Percentiles rank a stretch among this genome's conserved stretches.
phyloP scores from a whole-genome alignment of 2,329 filamentous ascomycete species.

The Phialemoniopsis sp. region DNA sequence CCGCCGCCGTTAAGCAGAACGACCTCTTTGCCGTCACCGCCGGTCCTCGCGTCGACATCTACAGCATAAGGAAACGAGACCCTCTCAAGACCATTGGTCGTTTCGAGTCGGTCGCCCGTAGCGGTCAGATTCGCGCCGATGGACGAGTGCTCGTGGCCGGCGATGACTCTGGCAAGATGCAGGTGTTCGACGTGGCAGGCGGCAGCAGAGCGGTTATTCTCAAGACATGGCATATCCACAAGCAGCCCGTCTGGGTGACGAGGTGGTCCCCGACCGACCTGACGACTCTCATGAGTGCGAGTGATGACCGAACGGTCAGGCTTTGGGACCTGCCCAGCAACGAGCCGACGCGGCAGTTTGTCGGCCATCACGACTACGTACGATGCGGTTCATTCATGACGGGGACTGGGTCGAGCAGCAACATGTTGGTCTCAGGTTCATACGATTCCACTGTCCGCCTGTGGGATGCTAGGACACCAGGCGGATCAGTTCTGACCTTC shows the following conservation, averaged over 20 bases:
- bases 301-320: slow-evolving; percentile 88
- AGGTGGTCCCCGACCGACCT: slow-evolving; percentile 79
- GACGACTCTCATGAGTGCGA: slow-evolving; percentile 82
- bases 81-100: slow-evolving; percentile 90
- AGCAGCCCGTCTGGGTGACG: slow-evolving; percentile 89
- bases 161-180: slow-evolving; percentile 86
- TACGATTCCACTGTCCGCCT: slow-evolving; percentile 92
- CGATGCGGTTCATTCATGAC: slow-evolving; percentile 84
- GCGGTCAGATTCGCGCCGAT: slow-evolving; percentile 83
- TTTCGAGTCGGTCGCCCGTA: slow-evolving; percentile 87
- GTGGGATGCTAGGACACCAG: slow-evolving; percentile 82
- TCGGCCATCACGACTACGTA: slow-evolving; percentile 90
- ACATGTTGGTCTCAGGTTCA: slow-evolving; percentile 81
- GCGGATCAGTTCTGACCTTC: slow-evolving; percentile 77
- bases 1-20: slow-evolving; percentile 43
- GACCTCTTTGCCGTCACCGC: slow-evolving; percentile 92
- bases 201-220: slow-evolving; percentile 75
- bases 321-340: slow-evolving; percentile 90
- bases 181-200: slow-evolving; percentile 81
- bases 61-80: slow-evolving; percentile 87
- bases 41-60: slow-evolving; percentile 88
- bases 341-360: slow-evolving; percentile 70
- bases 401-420: slow-evolving; percentile 56
- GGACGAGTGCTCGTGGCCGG: slow-evolving; percentile 86
- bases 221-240: slow-evolving; percentile 92